Evolutionary conservation across 345 rosid genomes (phyloP).

Genomic region (Ricinus communis): DNA sequence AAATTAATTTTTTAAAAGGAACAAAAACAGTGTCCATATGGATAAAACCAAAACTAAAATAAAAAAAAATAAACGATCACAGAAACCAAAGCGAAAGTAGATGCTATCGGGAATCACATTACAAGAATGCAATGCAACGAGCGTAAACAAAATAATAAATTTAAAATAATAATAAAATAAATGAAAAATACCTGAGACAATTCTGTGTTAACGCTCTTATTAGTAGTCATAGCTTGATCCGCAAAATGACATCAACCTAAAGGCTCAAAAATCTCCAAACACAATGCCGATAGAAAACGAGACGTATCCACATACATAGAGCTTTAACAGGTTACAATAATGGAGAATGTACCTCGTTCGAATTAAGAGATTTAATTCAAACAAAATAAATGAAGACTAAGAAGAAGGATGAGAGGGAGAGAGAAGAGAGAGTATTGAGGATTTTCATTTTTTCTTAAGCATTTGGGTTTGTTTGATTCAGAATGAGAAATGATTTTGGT

Average conservation of each 20-base stretch:
- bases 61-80: neutral
- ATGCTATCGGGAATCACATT: too few relatives aligned
- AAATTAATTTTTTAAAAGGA: neutral
- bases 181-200: conserved; percentile 37
- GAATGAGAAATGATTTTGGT: too few relatives aligned
- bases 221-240: conserved; percentile 44
- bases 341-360: conserved; percentile 7
- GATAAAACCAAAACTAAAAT: too few relatives aligned
- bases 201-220: conserved; percentile 31
- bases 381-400: neutral
- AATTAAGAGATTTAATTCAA: neutral
- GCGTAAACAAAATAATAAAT: neutral
- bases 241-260: too few relatives aligned
- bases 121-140: too few relatives aligned
- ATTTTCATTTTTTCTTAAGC: too few relatives aligned
- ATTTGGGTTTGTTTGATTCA: neutral
- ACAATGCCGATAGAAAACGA: neutral
- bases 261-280: too few relatives aligned
- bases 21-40: too few relatives aligned
- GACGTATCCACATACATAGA: neutral
- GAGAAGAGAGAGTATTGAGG: neutral
- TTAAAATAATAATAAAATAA: too few relatives aligned
- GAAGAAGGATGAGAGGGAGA: neutral
- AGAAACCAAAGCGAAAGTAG: too few relatives aligned
- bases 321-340: neutral